Conservation (phyloP, 1,284 basidiomycete genomes). For the Apiotrichum mycotoxinovorans region DNA sequence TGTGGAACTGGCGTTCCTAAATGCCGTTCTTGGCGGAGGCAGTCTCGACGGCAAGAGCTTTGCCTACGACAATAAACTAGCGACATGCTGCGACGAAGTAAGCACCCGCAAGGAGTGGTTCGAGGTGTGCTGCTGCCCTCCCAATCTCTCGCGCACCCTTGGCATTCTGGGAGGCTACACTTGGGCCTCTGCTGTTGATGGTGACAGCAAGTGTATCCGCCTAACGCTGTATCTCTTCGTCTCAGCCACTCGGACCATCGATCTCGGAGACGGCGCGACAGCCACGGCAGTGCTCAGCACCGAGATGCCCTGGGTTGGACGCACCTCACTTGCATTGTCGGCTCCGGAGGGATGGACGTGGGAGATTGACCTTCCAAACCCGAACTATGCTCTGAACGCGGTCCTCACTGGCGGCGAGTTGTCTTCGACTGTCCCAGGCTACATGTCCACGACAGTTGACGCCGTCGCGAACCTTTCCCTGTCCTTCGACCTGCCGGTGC, state of each 20-base stretch:
- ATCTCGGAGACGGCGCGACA: conserved; percentile 18
- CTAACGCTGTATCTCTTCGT: conserved; percentile 33
- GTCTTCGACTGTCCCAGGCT: conserved; percentile 10
- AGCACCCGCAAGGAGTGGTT: conserved; percentile 35
- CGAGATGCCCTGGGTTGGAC: conserved; percentile 36
- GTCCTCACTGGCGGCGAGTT: not conserved
- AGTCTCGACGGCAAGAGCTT: conserved; percentile 32
- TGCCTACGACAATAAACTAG: conserved; percentile 36
- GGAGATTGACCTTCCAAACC: conserved; percentile 25
- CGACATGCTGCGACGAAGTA: conserved; percentile 32
- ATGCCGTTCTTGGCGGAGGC: conserved; percentile 36
- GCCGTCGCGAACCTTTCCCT: conserved; percentile 9
- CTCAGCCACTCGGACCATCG: conserved; percentile 28
- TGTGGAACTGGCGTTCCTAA: conserved; percentile 34
- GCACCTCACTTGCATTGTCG: conserved; percentile 16
- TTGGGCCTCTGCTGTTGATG: conserved; percentile 26
- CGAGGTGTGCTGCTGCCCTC: conserved; percentile 42
- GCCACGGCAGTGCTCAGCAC: conserved; percentile 27
- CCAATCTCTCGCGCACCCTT: conserved; percentile 34
- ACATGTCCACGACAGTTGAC: conserved; percentile 8
- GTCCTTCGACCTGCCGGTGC: conserved; percentile 29
- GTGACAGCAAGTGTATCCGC: conserved; percentile 15
- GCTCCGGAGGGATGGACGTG: conserved; percentile 33
- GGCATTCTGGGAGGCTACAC: conserved; percentile 41
- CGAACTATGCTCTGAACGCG: conserved; percentile 29